These are phyloP conservation scores for Pseudohalonectria lignicola DNA, from an alignment of 2,329 filamentous ascomycete genomes.

Conservation along the genomic window DNA sequence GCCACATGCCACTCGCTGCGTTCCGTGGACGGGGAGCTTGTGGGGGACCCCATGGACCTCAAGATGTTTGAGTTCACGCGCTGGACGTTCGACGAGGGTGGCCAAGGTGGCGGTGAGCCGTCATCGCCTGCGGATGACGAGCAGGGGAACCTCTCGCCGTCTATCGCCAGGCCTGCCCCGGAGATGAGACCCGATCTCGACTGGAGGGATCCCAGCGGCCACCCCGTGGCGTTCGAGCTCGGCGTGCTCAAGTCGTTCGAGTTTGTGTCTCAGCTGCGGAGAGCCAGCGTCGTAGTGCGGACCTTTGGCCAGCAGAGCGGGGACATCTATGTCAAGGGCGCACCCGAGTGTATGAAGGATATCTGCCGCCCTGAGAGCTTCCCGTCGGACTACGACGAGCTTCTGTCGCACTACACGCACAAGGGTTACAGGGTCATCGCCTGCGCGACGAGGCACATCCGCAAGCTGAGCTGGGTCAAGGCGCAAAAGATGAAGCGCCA, in stretches of 20 bases:
- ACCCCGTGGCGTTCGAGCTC: slow-evolving; percentile 58
- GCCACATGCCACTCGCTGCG: slow-evolving; percentile 91
- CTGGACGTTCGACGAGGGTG: slow-evolving; percentile 87
- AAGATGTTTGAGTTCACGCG: slow-evolving; percentile 98
- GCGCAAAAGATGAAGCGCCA: slow-evolving; percentile 85
- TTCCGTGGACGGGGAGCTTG: slow-evolving; percentile 73
- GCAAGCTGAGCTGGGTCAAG: slow-evolving; percentile 85
- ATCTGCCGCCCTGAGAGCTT: slow-evolving; percentile 82
- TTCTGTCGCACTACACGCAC: slow-evolving; percentile 85
- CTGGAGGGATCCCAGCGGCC: slow-evolving; percentile 8
- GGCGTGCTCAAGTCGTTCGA: slow-evolving; percentile 89
- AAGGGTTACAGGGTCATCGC: slow-evolving; percentile 94
- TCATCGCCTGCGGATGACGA: no score
- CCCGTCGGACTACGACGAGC: slow-evolving; percentile 79
- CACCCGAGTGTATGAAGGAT: slow-evolving; percentile 90
- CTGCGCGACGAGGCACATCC: slow-evolving; percentile 80
- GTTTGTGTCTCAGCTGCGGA: slow-evolving; percentile 83
- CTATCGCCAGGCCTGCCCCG: slow-evolving; percentile 71
- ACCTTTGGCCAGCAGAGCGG: slow-evolving; percentile 77
- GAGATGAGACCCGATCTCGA: slow-evolving; percentile 13
- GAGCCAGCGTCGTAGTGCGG: slow-evolving; percentile 86
- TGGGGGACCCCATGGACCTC: slow-evolving; percentile 88
- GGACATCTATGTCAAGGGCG: slow-evolving; percentile 89
- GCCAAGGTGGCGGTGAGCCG: slow-evolving; percentile 37
- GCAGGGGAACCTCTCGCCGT: slow-evolving; percentile 67